Percentiles rank a stretch among this genome's conserved stretches.
These are phyloP conservation scores for Parathielavia appendiculata DNA, from an alignment of 495 filamentous ascomycete genomes.

Conservation along the genomic window DNA sequence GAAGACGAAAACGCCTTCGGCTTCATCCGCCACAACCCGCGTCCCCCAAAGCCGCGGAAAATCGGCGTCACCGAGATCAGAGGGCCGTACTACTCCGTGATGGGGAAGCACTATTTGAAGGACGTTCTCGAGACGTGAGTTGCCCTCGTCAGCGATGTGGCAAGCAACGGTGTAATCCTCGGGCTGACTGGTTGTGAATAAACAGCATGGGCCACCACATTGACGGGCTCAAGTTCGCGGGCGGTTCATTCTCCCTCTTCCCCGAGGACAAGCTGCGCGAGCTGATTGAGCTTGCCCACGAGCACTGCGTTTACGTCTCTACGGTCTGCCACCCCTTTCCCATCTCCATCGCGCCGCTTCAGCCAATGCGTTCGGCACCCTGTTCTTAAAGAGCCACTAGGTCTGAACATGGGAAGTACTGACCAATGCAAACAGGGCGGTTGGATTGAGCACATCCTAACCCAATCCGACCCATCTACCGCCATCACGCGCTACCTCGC, in stretches of 20 bases:
- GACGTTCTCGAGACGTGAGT: slow-evolving; percentile 47
- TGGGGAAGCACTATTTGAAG: slow-evolving; percentile 50
- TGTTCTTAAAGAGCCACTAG: too few relatives aligned
- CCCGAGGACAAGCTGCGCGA: slow-evolving; percentile 44
- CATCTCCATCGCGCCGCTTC: too few relatives aligned
- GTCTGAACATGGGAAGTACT: too few relatives aligned
- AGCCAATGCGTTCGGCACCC: too few relatives aligned
- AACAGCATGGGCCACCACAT: slow-evolving; percentile 47
- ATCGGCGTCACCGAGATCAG: slow-evolving; percentile 53
- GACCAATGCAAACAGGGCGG: slow-evolving; percentile 34
- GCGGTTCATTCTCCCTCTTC: slow-evolving; percentile 54
- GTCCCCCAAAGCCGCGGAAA: slow-evolving; percentile 46
- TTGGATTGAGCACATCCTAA: slow-evolving; percentile 54
- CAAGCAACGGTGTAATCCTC: too few relatives aligned
- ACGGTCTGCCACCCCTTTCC: slow-evolving; percentile 29
- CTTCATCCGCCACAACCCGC: slow-evolving; percentile 50
- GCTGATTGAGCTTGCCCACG: slow-evolving; percentile 50
- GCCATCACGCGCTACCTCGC: slow-evolving; percentile 50
- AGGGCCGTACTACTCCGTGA: slow-evolving; percentile 53
- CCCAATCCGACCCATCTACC: slow-evolving; percentile 39
- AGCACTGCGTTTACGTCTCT: slow-evolving; percentile 50
- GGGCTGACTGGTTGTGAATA: neutral
- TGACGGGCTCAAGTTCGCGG: slow-evolving; percentile 55
- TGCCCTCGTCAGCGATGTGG: neutral
- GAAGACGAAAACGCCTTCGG: slow-evolving; percentile 50